Evolutionary conservation across 2,329 filamentous ascomycete genomes (phyloP), one percentile per base, ranked within the genome.

Genomic region (Penicillium polonicum): DNA sequence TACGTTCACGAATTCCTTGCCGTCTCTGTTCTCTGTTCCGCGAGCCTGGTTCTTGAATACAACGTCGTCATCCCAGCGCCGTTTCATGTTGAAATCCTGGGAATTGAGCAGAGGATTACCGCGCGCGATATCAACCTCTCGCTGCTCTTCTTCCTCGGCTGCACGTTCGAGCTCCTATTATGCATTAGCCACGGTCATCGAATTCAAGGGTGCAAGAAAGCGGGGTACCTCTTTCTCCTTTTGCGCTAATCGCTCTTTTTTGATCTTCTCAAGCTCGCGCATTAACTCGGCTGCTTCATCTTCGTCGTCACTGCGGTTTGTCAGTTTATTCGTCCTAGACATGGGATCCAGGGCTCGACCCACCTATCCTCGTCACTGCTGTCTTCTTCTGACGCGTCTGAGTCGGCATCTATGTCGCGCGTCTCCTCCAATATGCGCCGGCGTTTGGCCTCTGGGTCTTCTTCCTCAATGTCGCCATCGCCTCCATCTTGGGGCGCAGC

Each of bases 31-130:
- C 71, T 97, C 93, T 0, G 92, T 96, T 9, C 93, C 94, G 58
- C 94, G 85, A 35, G 93, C 94, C 78, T 99, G 94, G 75, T 99
- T 99, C 81, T 96, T 97, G 79, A 99, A 99, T 3, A 99, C 92
- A 13, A 99, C 94, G 73, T 99, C 94, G 69, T 99, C 94, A 68
- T 99, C 94, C 94, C 94, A 99, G 67, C 92, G 79, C 13, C 72
- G 69, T 63, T 96, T 97, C 70, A 97, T 88, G 58, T 88, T 92
- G 73, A 95, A 97, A 67, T 96, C 92, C 73, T 90, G 90, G 50
- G 83, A 72, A 67, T 97, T 97, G 56, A 99, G 83, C 51, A 99
- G 78, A 39, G 94, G 94, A 73, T 99, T 99, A 7, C 94, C 94
- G 42, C 90, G 80, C 36, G 94, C 93, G 68, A 97, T 96, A 68